Percentiles rank a stretch among this genome's conserved stretches.
Evolutionary conservation across 2,329 filamentous ascomycete species (phyloP).

Genomic region (Akanthomyces dipterigenus): DNA sequence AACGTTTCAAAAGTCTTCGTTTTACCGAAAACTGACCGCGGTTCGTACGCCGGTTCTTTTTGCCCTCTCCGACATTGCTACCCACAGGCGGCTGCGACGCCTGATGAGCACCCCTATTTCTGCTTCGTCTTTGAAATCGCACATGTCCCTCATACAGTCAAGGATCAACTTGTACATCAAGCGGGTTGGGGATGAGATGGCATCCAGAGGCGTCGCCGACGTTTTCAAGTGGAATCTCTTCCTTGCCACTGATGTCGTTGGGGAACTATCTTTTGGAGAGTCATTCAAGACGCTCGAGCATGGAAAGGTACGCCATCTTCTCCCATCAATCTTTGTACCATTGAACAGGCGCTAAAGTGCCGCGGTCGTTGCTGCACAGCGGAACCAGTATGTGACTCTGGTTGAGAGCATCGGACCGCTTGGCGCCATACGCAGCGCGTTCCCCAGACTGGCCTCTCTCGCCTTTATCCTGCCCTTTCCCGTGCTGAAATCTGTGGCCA

Average conservation of each 20-base stretch:
- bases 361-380: too few relatives aligned
- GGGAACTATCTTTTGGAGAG: conserved; percentile 20
- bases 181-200: conserved; percentile 13
- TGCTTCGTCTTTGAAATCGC: not conserved
- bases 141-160: not conserved
- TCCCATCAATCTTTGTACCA: too few relatives aligned
- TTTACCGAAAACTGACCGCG: not conserved
- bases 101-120: not conserved
- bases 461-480: too few relatives aligned
- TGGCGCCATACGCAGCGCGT: too few relatives aligned
- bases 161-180: conserved; percentile 18
- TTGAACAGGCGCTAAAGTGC: too few relatives aligned
- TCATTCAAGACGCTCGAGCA: conserved; percentile 11
- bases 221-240: conserved; percentile 18
- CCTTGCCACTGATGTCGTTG: conserved; percentile 20
- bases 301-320: not conserved
- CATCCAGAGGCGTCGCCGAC: conserved; percentile 13
- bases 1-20: not conserved
- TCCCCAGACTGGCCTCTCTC: too few relatives aligned
- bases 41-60: not conserved
- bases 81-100: not conserved
- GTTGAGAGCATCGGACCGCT: too few relatives aligned
- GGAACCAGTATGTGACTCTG: too few relatives aligned
- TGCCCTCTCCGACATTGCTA: not conserved
- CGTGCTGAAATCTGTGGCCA: too few relatives aligned